Conservation (phyloP, 352 stramenopile genomes). For the Globisporangium spiculum region DNA sequence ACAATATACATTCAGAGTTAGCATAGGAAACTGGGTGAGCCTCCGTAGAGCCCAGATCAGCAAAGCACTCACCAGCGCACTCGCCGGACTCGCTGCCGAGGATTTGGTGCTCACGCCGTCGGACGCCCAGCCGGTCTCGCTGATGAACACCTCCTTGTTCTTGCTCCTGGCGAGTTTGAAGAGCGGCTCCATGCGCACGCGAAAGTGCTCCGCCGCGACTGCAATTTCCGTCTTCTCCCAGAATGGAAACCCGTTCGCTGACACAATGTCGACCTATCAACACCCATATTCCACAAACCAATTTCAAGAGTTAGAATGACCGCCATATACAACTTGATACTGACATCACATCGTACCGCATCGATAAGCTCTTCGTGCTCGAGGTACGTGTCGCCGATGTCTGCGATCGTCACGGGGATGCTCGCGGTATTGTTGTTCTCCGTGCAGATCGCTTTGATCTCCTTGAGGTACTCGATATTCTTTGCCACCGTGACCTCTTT, state of each 20-base stretch:
- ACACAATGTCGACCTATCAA: constrained; percentile 44
- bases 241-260: constrained; percentile 67
- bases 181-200: constrained; percentile 37
- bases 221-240: constrained; percentile 50
- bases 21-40: not conserved
- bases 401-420: constrained; percentile 57
- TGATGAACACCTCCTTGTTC: constrained; percentile 55
- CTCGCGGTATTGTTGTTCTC: constrained; percentile 16
- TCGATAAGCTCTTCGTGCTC: constrained; percentile 39
- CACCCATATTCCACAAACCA: too few species aligned
- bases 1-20: not conserved
- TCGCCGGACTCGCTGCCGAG: constrained; percentile 35
- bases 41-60: too few species aligned
- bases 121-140: constrained; percentile 69
- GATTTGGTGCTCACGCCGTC: constrained; percentile 32
- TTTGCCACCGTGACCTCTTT: constrained; percentile 44
- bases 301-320: not conserved
- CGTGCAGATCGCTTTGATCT: constrained; percentile 36
- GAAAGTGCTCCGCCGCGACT: constrained; percentile 37
- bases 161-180: constrained; percentile 23
- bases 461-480: constrained; percentile 38
- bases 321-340: not conserved
- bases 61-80: constrained; percentile 26
- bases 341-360: constrained; percentile 18
- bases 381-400: constrained; percentile 68